Evolutionary conservation across 2,329 filamentous ascomycete species (phyloP), one percentile per base, ranked within the genome.

Genomic region (Pseudovirgaria hyperparasitica): DNA sequence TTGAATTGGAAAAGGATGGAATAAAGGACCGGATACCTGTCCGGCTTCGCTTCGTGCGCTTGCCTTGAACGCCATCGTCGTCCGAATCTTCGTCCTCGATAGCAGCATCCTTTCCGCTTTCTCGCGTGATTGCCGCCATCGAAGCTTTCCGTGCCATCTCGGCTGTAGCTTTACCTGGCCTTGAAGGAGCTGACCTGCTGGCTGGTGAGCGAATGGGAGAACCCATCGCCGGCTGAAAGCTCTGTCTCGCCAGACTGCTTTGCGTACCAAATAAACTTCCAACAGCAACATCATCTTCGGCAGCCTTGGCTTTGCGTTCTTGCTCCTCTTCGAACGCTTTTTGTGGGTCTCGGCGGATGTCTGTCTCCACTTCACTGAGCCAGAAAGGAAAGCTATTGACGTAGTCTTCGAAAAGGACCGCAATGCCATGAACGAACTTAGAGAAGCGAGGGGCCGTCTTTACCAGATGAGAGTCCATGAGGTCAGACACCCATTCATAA

Each of bases 351-450:
- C 82, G 84, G 40, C 87, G 77, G 47, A 98, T 98, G 48, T 98
- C 90, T 17, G 72, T 82, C 48, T 94, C 87, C 22, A 96, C 67
- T 36, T 92, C 81, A 43, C 78, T 78, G 18, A 96, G 70, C 90
- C 90, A 98, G 61, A 96, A 94, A 9, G 90, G 90, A 45, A 96
- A 75, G 36, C 74, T 86, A 58, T 96, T 96, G 52, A 98, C 86
- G 46, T 93, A 74, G 54, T 98, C 62, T 45, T 96, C 90, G 41
- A 96, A 96, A 2, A 98, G 66, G 20, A 78, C 76, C 6, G 87
- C 86, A 4, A 92, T 76, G 34, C 90, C 90, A 44, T 98, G 87
- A 3, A 92, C 80, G 42, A 96, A 98, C 54, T 98, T 98, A 43
- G 85, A 94, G 59, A 98, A 98, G 26, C 80, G 74, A 2, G 86